A percentile compares a stretch with the other conserved stretches of the same genome.
phyloP scores from a whole-genome alignment of 225 moss, liverwort and hornwort genomes.

The Straminergon stramineum region DNA sequence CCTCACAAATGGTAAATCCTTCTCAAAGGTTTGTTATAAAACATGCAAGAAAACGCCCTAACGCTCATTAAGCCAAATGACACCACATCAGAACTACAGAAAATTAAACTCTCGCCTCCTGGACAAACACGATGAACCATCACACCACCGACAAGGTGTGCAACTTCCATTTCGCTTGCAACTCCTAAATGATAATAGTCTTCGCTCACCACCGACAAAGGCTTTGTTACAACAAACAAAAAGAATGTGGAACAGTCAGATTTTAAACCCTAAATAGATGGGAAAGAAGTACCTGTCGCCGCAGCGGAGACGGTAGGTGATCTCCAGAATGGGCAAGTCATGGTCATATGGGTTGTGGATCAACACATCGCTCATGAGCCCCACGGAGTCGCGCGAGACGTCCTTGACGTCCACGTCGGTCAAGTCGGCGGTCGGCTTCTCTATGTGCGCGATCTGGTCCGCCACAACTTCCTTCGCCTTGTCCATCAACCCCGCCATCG shows the following conservation, averaged over 20 bases:
- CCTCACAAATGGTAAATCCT: not conserved
- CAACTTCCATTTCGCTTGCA: not conserved
- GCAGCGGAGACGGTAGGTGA: conserved; percentile 68
- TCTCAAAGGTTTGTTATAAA: not conserved
- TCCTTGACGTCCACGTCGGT: conserved; percentile 42
- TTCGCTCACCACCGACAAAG: not conserved
- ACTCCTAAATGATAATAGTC: not conserved
- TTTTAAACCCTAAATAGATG: not conserved
- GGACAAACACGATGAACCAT: not conserved
- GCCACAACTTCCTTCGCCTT: conserved; percentile 41
- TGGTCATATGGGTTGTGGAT: conserved; percentile 77
- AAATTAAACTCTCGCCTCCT: not conserved
- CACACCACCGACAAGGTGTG: not conserved
- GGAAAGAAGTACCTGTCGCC: conserved; percentile 22
- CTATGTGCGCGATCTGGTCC: conserved; percentile 39
- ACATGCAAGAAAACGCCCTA: not conserved
- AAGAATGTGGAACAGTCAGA: not conserved
- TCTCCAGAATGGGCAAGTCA: conserved; percentile 54
- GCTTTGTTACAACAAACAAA: not conserved
- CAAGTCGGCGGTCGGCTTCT: conserved; percentile 62
- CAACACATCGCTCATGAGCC: conserved; percentile 39
- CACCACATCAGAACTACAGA: not conserved
- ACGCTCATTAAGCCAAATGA: not conserved
- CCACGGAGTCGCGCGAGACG: conserved; percentile 25
- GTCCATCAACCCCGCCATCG: conserved; percentile 43